Evolutionary conservation across 768 basidiomycete genomes (phyloP), one percentile per base, ranked within the genome.

Genomic region (Hygrocybe coccinea): DNA sequence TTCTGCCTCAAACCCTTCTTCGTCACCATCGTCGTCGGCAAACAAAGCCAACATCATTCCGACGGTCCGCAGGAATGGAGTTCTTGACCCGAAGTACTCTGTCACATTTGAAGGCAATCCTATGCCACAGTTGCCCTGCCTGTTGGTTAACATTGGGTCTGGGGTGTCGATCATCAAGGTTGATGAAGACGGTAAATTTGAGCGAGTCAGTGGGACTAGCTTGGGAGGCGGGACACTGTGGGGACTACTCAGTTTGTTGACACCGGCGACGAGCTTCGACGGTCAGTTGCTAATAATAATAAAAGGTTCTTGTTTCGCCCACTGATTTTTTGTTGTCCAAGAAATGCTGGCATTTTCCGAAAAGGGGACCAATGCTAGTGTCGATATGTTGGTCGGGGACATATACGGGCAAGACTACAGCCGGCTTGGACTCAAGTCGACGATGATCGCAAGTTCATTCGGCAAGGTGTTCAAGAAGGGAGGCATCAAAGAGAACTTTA

Each of bases 341-440:
- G 97, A 98, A 71, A 99, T 99, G 95, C 76, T 99, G 61, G 82
- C 85, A 7, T 78, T 99, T 19, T 97, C 97, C 0, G 97, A 99
- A 71, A 69, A 81, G 66, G 97, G 97, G 37, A 91, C 97, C 72
- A 98, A 99, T 67, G 83, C 89, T 41, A 79, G 80, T 5, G 95
- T 98, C 12, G 97, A 99, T 70, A 98, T 98, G 95, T 85, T 98
- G 47, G 95, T 99, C 44, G 95, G 97, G 35, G 97, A 99, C 73
- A 99, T 99, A 62, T 99, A 97, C 69, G 92, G 97, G n/a, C 88
- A 91, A 62, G 97, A 97, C 74, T 97, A 97, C 74, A 85, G 82
- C 69, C 87, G 89, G 58, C 83, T 99, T 35, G 97, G 97, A 15
- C 83, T 99, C 54, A 98, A 98, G 72, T 97, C 95, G 35, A 95